phyloP scores from a whole-genome alignment of 805 yeast species.

The Tetrapisispora iriomotensis region DNA sequence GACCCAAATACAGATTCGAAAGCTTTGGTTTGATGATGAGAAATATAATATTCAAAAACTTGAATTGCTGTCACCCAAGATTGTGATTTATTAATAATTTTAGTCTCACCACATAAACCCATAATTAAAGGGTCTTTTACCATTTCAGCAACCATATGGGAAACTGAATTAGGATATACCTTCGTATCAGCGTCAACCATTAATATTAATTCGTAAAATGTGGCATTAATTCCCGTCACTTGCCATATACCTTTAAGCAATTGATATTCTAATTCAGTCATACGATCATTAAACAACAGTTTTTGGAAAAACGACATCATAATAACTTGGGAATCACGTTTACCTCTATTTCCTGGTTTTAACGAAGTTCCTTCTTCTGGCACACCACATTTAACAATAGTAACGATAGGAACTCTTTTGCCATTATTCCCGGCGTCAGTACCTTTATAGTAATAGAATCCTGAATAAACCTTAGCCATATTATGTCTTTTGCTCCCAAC shows the following conservation, averaged over 20 bases:
- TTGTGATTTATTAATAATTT: slow-evolving; percentile 69
- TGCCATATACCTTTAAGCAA: slow-evolving; percentile 67
- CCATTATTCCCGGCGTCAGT: slow-evolving; percentile 74
- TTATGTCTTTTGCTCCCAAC: slow-evolving; percentile 90
- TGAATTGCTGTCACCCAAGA: slow-evolving; percentile 92
- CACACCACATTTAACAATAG: slow-evolving; percentile 82
- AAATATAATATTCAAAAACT: slow-evolving; percentile 85
- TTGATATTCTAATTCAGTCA: slow-evolving; percentile 83
- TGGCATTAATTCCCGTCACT: slow-evolving; percentile 77
- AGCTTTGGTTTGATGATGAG: slow-evolving; percentile 90
- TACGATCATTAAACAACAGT: slow-evolving; percentile 83
- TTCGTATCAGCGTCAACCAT: slow-evolving; percentile 96
- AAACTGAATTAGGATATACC: slow-evolving; percentile 74
- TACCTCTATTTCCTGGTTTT: slow-evolving; percentile 92
- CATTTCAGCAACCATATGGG: slow-evolving; percentile 87
- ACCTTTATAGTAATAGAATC: slow-evolving; percentile 80
- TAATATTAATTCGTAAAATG: slow-evolving; percentile 65
- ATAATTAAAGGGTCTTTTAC: slow-evolving; percentile 75
- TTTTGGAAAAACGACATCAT: slow-evolving; percentile 84
- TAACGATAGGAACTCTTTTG: slow-evolving; percentile 70
- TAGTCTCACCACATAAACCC: slow-evolving; percentile 95
- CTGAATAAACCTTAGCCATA: slow-evolving; percentile 94
- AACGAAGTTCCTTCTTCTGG: slow-evolving; percentile 59
- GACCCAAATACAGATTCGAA: slow-evolving; percentile 90
- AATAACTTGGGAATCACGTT: slow-evolving; percentile 87